Evolutionary conservation across 148 eudicot species (phyloP), one percentile per base, ranked within the genome.

Genomic region (Tetragonia tetragonoides): DNA sequence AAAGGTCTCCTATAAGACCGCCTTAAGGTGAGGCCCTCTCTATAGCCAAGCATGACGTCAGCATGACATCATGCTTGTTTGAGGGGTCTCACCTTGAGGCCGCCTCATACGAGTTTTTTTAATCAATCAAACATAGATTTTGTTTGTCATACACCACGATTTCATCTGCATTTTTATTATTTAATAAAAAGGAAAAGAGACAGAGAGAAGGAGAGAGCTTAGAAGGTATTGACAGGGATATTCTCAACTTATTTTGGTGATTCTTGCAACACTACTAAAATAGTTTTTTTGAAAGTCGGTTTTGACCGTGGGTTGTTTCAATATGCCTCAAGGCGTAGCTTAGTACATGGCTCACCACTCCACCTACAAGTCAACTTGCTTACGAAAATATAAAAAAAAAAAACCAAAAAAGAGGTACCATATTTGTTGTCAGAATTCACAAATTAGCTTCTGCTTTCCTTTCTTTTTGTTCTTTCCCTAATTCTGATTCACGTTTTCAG

Each of bases 301-400:
- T 34, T 47, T 64, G 71, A 64, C 78, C 47, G 42, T 23, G 68
- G 40, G 70, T 51, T 72, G 80, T 28, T 39, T 78, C 14, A 68
- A 39, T 71, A 56, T 1, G 68, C 42, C 10, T 69, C 5, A 46
- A 47, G 68, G 23, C 44, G 76, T 53, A 51, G 46, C 34, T 24
- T 23, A 66, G 70, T 75, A 68, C n/a, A 23, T 80, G 76, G 67
- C 34, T 54, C 38, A 24, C 76, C 75, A 76, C 76, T 81, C 47
- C 65, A 60, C 46, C 75, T 66, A 72, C 68, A 41, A 72, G 80
- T 77, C 84, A 72, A 54, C 74, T 61, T 24, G 60, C 7, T 24
- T 46, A 75, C n/a, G 15, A 21, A 62, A 1, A 62, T 5, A 34
- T 10, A 66, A n/a, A 20, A 20, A 14, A 64, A 6, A 34, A 20